phyloP scores from a whole-genome alignment of 805 yeast genomes.

The Starmerella sp. region DNA sequence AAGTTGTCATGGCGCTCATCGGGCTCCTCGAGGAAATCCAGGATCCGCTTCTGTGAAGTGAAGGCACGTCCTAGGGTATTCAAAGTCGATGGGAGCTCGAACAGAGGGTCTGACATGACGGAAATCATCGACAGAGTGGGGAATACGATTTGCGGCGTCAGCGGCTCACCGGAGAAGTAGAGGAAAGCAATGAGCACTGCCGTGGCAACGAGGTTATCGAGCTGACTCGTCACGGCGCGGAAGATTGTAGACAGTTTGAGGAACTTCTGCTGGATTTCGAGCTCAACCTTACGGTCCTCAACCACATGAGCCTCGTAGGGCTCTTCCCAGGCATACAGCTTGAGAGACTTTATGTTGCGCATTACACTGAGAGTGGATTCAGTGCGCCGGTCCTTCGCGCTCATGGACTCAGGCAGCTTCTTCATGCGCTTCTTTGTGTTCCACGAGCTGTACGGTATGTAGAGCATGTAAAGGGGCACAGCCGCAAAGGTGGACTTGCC shows the following conservation, averaged over 20 bases:
- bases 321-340: slow-evolving; percentile 77
- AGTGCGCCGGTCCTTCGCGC: slow-evolving; percentile 63
- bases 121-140: slow-evolving; percentile 49
- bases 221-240: slow-evolving; percentile 62
- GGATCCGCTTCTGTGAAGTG: slow-evolving; percentile 14
- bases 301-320: slow-evolving; percentile 50
- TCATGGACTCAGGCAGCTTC: slow-evolving; percentile 73
- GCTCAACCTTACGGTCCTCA: slow-evolving; percentile 38
- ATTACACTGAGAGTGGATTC: slow-evolving; percentile 78
- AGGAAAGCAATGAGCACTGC: slow-evolving; percentile 76
- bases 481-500: slow-evolving; percentile 92
- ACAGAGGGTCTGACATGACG: slow-evolving; percentile 35
- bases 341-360: slow-evolving; percentile 78
- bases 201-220: slow-evolving; percentile 73
- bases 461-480: slow-evolving; percentile 52
- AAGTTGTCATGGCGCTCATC: slow-evolving; percentile 11
- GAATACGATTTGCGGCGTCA: slow-evolving; percentile 77
- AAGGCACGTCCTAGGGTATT: slow-evolving; percentile 9
- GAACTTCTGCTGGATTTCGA: slow-evolving; percentile 37
- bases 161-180: slow-evolving; percentile 46
- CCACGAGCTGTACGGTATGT: slow-evolving; percentile 69
- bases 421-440: slow-evolving; percentile 32
- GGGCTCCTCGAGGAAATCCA: slow-evolving; percentile 10
- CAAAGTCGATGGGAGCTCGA: slow-evolving; percentile 8
- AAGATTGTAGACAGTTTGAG: slow-evolving; percentile 47